Evolutionary conservation across 2,329 filamentous ascomycete genomes (phyloP).

Genomic region (Cercospora zeae-maydis): DNA sequence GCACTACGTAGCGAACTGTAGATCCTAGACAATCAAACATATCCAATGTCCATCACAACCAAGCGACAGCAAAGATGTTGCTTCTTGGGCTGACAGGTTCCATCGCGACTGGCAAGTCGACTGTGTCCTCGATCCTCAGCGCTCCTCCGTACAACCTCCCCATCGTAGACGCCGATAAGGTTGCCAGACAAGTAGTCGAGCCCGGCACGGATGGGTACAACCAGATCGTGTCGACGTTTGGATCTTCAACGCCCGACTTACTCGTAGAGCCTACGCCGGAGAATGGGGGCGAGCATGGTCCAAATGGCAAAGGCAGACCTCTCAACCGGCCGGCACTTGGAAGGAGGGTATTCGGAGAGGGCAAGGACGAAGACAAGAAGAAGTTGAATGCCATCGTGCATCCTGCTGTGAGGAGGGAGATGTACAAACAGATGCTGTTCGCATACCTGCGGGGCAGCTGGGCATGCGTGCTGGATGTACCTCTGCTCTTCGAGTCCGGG

Average conservation of each 20-base stretch:
- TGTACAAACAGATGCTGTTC: constrained; percentile 69
- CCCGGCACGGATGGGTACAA: constrained; percentile 82
- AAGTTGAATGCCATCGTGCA: constrained; percentile 89
- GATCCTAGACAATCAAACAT: not conserved
- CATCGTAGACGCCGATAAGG: constrained; percentile 87
- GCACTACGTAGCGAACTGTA: not conserved
- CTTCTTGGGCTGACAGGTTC: constrained; percentile 94
- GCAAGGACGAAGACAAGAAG: constrained; percentile 67
- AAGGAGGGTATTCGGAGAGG: constrained; percentile 77
- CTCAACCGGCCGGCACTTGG: constrained; percentile 86
- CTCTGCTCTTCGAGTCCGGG: constrained; percentile 82
- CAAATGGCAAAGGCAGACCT: constrained; percentile 62
- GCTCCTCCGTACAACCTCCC: constrained; percentile 79
- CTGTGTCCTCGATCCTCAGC: constrained; percentile 79
- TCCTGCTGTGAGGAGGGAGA: constrained; percentile 78
- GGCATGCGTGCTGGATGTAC: constrained; percentile 90
- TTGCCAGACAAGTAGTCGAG: constrained; percentile 90
- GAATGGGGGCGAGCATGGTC: constrained; percentile 49
- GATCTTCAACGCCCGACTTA: constrained; percentile 77
- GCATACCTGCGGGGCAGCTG: constrained; percentile 73
- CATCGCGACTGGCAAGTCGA: constrained; percentile 97
- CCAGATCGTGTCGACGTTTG: constrained; percentile 78
- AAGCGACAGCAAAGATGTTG: constrained; percentile 61
- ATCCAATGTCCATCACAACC: not conserved
- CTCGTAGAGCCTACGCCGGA: constrained; percentile 58